Percentiles rank a stretch among this genome's conserved stretches.
phyloP scores from a whole-genome alignment of 768 basidiomycete genomes.

The Podaxis sp. region DNA sequence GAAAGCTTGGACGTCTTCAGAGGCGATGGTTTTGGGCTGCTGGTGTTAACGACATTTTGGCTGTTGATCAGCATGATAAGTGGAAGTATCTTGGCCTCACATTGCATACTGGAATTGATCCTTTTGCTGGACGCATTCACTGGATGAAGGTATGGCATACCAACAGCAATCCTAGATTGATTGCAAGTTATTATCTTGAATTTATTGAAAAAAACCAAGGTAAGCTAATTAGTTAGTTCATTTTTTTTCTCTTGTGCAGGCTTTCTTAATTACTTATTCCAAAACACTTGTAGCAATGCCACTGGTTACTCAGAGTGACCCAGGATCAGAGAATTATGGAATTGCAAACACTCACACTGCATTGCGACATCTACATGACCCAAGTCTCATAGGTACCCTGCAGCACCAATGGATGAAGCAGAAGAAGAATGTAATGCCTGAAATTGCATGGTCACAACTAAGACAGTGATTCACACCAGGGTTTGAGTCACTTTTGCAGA shows the following conservation, averaged over 20 bases:
- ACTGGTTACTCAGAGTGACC: slow-evolving; percentile 44
- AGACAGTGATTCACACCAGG: slow-evolving; percentile 28
- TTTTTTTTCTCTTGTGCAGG: background rate
- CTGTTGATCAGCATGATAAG: slow-evolving; percentile 48
- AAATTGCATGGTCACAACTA: slow-evolving; percentile 40
- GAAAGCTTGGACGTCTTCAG: slow-evolving; percentile 23
- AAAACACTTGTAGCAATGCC: slow-evolving; percentile 29
- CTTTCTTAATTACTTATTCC: background rate
- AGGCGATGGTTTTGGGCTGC: slow-evolving; percentile 36
- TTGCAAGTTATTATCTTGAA: slow-evolving; percentile 35
- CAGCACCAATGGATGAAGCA: slow-evolving; percentile 40
- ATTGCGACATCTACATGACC: slow-evolving; percentile 39
- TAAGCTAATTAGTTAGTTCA: slow-evolving; percentile 7
- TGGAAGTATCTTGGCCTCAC: slow-evolving; percentile 39
- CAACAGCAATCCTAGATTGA: slow-evolving; percentile 35
- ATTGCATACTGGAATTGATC: slow-evolving; percentile 35
- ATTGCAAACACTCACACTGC: slow-evolving; percentile 45
- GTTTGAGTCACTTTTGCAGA: slow-evolving; percentile 33
- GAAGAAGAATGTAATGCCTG: slow-evolving; percentile 42
- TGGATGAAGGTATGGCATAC: slow-evolving; percentile 46
- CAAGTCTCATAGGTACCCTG: slow-evolving; percentile 30
- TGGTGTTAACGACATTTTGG: slow-evolving; percentile 39
- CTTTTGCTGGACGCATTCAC: slow-evolving; percentile 28
- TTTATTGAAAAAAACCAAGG: slow-evolving; percentile 16
- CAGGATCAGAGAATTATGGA: slow-evolving; percentile 41